Conservation (phyloP, 2,329 filamentous ascomycete species). For the Didymella sp. region DNA sequence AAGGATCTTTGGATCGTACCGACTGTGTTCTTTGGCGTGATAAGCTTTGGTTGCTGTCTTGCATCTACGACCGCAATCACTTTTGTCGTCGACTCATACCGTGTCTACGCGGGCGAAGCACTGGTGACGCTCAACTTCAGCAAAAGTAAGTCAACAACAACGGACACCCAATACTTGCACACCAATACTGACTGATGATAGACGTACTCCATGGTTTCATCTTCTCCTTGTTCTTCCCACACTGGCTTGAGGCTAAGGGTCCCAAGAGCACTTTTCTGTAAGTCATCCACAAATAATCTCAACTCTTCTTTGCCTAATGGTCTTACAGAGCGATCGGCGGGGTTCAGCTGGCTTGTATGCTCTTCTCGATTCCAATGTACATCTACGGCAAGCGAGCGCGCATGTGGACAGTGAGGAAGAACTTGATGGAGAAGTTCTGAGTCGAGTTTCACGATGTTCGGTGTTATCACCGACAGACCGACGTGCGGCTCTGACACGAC, state of each 20-base stretch:
- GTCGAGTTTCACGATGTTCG: not conserved
- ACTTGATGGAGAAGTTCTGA: conserved; percentile 81
- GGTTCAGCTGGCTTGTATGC: conserved; percentile 79
- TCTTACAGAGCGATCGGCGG: conserved; percentile 60
- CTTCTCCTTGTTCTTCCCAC: conserved; percentile 74
- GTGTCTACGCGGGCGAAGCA: conserved; percentile 91
- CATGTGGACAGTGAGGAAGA: conserved; percentile 92
- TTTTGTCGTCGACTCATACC: conserved; percentile 91
- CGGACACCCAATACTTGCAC: not conserved
- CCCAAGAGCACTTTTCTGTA: conserved; percentile 80
- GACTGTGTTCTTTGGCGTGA: conserved; percentile 88
- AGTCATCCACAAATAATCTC: conserved; percentile 51
- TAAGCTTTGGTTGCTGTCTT: conserved; percentile 90
- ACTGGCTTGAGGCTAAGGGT: conserved; percentile 78
- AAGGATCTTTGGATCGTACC: conserved; percentile 87
- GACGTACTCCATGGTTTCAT: conserved; percentile 87
- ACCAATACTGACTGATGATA: conserved; percentile 26
- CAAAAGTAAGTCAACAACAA: conserved; percentile 68
- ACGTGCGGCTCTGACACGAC: conserved; percentile 6
- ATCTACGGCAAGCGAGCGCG: conserved; percentile 88
- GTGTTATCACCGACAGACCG: not conserved
- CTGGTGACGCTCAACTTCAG: conserved; percentile 92
- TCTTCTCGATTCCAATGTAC: conserved; percentile 87
- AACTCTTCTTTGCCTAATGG: not conserved
- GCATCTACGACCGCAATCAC: conserved; percentile 92